These are phyloP conservation scores for Trametopsis cervina DNA, from an alignment of 768 basidiomycete species.

Conservation along the genomic window DNA sequence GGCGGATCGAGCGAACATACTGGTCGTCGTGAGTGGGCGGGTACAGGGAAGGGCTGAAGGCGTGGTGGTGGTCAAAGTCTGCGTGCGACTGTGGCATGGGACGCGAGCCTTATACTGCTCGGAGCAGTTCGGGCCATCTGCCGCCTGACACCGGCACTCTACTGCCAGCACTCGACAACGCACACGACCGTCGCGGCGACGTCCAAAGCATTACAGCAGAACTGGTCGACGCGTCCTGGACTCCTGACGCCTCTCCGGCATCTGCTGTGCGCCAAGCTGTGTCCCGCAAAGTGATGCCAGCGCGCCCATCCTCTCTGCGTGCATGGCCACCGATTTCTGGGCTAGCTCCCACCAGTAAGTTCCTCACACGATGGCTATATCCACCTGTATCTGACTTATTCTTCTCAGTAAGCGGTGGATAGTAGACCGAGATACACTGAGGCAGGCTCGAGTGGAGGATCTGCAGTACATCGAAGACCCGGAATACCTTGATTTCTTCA, in stretches of 20 bases:
- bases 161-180: slow-evolving; percentile 5
- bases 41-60: not conserved
- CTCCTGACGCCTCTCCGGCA: no score
- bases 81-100: slow-evolving; percentile 1
- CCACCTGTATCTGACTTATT: slow-evolving; percentile 15
- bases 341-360: slow-evolving; percentile 82
- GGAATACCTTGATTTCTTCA: slow-evolving; percentile 72
- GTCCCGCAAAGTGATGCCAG: no score
- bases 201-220: not conserved
- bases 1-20: slow-evolving; percentile 64
- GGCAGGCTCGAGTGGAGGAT: slow-evolving; percentile 71
- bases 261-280: not conserved
- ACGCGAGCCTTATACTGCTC: slow-evolving; percentile 10
- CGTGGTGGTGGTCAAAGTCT: slow-evolving; percentile 5
- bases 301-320: no score
- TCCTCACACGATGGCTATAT: slow-evolving; percentile 9
- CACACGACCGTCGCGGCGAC: not conserved
- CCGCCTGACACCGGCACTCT: slow-evolving; percentile 3
- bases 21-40: slow-evolving; percentile 12
- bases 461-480: slow-evolving; percentile 71
- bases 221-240: no score
- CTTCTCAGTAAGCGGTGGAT: slow-evolving; percentile 86
- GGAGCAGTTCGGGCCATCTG: slow-evolving; percentile 13
- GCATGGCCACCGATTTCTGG: slow-evolving; percentile 91
- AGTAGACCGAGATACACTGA: slow-evolving; percentile 70